These are phyloP conservation scores for Mrakia gelida DNA, from an alignment of 768 basidiomycete genomes.

Conservation along the genomic window DNA sequence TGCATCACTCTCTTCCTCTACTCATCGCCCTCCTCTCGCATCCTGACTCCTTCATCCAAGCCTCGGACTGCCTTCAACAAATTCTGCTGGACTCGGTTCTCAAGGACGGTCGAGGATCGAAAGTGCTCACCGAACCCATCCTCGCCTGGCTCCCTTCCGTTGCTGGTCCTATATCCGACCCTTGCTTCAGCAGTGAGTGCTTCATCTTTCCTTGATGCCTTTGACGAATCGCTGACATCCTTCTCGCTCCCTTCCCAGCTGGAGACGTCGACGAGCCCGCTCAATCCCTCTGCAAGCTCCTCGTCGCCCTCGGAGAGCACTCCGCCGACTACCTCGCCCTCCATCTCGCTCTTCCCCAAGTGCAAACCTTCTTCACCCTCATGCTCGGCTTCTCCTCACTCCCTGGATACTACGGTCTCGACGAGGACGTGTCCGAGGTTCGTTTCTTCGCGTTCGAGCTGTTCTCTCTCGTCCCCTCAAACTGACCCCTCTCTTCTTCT, in stretches of 20 bases:
- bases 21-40: constrained; percentile 63
- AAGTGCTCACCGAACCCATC: constrained; percentile 75
- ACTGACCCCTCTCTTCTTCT: neutral
- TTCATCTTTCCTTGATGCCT: constrained; percentile 17
- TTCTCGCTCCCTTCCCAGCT: constrained; percentile 24
- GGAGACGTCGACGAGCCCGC: constrained; percentile 50
- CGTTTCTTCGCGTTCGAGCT: constrained; percentile 39
- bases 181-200: constrained; percentile 45
- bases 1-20: constrained; percentile 52
- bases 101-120: constrained; percentile 62
- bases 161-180: constrained; percentile 53
- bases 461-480: neutral
- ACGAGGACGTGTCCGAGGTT: constrained; percentile 79
- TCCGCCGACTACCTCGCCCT: constrained; percentile 71
- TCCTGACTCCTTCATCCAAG: constrained; percentile 53
- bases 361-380: constrained; percentile 66
- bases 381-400: constrained; percentile 68
- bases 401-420: constrained; percentile 70
- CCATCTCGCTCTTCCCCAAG: constrained; percentile 56
- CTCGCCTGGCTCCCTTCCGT: constrained; percentile 67
- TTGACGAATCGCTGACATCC: neutral
- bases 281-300: constrained; percentile 71
- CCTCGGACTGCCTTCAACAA: constrained; percentile 70
- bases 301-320: constrained; percentile 79
- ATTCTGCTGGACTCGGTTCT: constrained; percentile 70